Conservation (phyloP, 2,329 filamentous ascomycete species). For the Pseudogymnoascus sp. region DNA sequence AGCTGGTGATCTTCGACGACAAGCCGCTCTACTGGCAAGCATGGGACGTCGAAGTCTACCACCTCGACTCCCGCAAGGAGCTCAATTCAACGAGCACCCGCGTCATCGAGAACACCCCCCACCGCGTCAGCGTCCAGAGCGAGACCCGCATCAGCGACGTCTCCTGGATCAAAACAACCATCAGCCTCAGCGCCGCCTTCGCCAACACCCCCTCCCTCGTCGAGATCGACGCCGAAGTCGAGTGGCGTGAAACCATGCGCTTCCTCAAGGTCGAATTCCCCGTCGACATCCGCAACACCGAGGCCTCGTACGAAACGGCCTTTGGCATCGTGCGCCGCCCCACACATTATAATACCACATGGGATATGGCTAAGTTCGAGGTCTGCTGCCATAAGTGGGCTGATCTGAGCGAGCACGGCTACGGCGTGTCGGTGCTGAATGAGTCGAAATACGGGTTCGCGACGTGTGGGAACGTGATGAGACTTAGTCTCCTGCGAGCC, state of each 20-base stretch:
- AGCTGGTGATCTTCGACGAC: slow-evolving; percentile 92
- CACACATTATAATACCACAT: slow-evolving; percentile 95
- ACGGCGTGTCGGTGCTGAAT: slow-evolving; percentile 87
- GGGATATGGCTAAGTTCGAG: slow-evolving; percentile 98
- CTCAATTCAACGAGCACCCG: slow-evolving; percentile 58
- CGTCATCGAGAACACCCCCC: slow-evolving; percentile 61
- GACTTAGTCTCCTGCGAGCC: slow-evolving; percentile 73
- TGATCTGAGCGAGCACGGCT: slow-evolving; percentile 77
- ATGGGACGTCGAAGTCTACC: slow-evolving; percentile 96
- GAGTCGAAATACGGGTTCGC: slow-evolving; percentile 96
- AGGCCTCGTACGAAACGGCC: slow-evolving; percentile 92
- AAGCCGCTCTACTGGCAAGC: slow-evolving; percentile 97
- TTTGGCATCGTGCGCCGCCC: slow-evolving; percentile 82
- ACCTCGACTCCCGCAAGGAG: slow-evolving; percentile 77
- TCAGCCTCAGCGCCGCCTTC: slow-evolving; percentile 65
- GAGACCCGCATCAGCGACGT: slow-evolving; percentile 80
- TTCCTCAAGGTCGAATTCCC: slow-evolving; percentile 99
- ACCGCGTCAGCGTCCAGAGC: slow-evolving; percentile 74
- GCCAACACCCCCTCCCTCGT: slow-evolving; percentile 59
- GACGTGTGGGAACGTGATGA: slow-evolving; percentile 80
- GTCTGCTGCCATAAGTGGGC: slow-evolving; percentile 94
- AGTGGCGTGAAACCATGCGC: slow-evolving; percentile 95
- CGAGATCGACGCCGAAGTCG: slow-evolving; percentile 76
- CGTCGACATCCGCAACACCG: slow-evolving; percentile 80
- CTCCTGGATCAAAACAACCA: slow-evolving; percentile 78